phyloP scores from a whole-genome alignment of 208 protist species.

The Leishmania mexicana region DNA sequence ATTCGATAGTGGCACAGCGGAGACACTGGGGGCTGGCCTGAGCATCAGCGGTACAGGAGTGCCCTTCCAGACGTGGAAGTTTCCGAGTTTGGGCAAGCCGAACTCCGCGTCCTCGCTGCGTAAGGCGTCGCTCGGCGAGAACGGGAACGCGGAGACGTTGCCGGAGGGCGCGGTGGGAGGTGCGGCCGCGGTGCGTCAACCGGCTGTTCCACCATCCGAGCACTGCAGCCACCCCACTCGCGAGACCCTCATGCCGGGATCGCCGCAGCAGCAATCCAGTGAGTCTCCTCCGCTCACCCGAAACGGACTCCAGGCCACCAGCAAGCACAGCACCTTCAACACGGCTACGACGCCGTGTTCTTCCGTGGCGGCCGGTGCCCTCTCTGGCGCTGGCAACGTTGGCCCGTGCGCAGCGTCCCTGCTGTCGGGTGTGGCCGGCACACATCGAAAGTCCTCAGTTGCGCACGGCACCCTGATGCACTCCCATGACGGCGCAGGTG shows the following conservation, averaged over 20 bases:
- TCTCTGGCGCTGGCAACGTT: neutral
- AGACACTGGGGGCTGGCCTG: neutral
- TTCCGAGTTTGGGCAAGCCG: constrained; percentile 35
- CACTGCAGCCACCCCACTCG: neutral
- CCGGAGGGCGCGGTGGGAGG: neutral
- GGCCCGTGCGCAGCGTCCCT: neutral
- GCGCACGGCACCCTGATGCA: neutral
- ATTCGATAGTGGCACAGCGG: neutral
- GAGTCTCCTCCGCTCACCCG: neutral
- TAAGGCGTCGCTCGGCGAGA: neutral
- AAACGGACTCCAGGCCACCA: neutral
- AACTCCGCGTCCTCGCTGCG: neutral
- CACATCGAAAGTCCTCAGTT: neutral
- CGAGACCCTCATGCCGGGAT: neutral
- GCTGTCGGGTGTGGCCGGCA: neutral
- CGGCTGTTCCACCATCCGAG: neutral
- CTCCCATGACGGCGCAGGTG: neutral
- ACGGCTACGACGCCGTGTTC: neutral
- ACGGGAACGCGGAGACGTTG: neutral
- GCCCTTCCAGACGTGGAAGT: constrained; percentile 48
- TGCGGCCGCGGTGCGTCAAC: neutral
- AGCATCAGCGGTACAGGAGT: constrained; percentile 4
- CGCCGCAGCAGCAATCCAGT: neutral
- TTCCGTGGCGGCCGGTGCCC: neutral
- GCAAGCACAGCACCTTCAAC: neutral